Base-by-base conservation (phyloP, 2,329 filamentous ascomycete species). In the Diaporthe caulivora region DNA sequence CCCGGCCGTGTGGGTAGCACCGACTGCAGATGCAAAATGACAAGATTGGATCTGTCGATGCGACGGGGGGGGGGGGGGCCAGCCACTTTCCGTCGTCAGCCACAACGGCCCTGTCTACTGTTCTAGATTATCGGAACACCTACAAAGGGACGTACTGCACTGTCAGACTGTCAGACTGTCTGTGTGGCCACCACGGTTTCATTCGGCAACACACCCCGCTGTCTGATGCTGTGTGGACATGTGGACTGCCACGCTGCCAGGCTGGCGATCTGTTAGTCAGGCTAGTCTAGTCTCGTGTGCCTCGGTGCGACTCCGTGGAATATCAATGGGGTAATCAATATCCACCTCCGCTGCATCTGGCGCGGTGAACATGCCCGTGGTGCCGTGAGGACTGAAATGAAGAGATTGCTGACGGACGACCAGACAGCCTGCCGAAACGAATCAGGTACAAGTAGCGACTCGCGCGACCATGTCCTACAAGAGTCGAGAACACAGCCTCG, bases 291-390 rank as follows among this genome's bases (percentile, higher is more conserved):
- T 47, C 37, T 7, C 18, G n/a, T 67, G 44, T 67, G 47, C 47
- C 29, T 29, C 37, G n/a, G 62, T 40, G 31, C 44, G 37, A 44
- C 62, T 40, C 29, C 62, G 40, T 8, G 2, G 31, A 26, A 44
- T 40, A 67, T 67, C 62, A 67, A 53, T 40, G 62, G 47, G 47
- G 62, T 8, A 67, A 67, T 53, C 47, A 67, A 67, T 53, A 47
- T 67, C 47, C 62, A 67, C 62, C 62, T 26, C 29, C n/a, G 31
- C 47, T 26, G 29, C n/a, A 21, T 15, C n/a, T 37, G 31, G 15
- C 60, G 44, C 60, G 60, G 60, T 65, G 29, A 65, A 31, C 13
- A 65, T 51, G 62, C 34, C 62, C 62, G 57, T 42, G 11, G 17
- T 62, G 58, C 58, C 40, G 58, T 47, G 34, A 40, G 37, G 37